These are phyloP conservation scores for Wickerhamomyces chambardii DNA, from an alignment of 805 yeast species.

Conservation along the genomic window DNA sequence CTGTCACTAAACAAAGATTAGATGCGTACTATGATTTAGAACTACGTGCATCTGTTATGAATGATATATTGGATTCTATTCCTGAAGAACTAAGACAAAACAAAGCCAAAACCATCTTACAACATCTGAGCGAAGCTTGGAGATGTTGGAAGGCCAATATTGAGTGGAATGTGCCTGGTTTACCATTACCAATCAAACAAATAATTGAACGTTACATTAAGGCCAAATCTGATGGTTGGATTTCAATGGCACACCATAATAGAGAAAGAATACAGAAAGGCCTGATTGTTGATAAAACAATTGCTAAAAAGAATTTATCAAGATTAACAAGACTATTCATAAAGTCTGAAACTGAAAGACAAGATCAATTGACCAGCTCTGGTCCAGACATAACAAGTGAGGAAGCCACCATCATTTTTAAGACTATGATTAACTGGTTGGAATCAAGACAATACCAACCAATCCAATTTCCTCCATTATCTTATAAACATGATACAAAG, in stretches of 20 bases:
- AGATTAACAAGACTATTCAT: conserved; percentile 89
- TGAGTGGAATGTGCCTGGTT: conserved; percentile 96
- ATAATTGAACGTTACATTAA: conserved; percentile 85
- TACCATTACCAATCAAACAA: conserved; percentile 83
- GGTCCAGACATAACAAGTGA: conserved; percentile 85
- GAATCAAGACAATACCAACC: conserved; percentile 78
- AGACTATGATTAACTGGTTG: conserved; percentile 87
- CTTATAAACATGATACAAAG: conserved; percentile 91
- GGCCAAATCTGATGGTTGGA: conserved; percentile 97
- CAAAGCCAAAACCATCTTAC: conserved; percentile 79
- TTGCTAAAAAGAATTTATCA: conserved; percentile 88
- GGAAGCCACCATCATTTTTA: conserved; percentile 82
- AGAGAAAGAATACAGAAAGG: conserved; percentile 85
- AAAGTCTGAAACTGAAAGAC: conserved; percentile 86
- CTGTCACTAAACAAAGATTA: conserved; percentile 90
- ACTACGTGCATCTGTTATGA: conserved; percentile 88
- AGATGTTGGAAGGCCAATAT: conserved; percentile 99
- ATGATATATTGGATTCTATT: conserved; percentile 93
- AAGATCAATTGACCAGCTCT: conserved; percentile 63
- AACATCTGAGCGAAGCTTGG: conserved; percentile 98
- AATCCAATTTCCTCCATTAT: conserved; percentile 88
- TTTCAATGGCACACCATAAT: conserved; percentile 85
- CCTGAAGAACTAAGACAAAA: conserved; percentile 89
- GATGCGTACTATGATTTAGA: conserved; percentile 95
- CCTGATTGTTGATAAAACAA: conserved; percentile 90